Percentiles rank a stretch among this genome's conserved stretches.
phyloP scores from a whole-genome alignment of 257 asterid species.

The Penstemon eatonii region DNA sequence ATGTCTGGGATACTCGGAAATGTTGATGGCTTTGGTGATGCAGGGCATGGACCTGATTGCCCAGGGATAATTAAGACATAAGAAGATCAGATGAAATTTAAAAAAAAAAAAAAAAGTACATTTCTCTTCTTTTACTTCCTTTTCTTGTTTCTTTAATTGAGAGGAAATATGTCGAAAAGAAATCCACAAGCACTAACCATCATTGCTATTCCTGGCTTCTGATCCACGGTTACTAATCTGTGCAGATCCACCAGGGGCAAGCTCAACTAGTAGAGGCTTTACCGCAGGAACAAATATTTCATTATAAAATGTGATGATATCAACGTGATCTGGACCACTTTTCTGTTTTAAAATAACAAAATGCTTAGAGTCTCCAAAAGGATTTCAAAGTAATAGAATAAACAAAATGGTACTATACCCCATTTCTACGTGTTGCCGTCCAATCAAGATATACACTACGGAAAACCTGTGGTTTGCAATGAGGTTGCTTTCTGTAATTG shows the following conservation, averaged over 20 bases:
- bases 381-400: conserved; percentile 5
- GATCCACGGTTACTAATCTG: conserved; percentile 48
- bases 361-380: conserved; percentile 24
- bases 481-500: conserved; percentile 71
- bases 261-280: conserved; percentile 89
- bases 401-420: conserved; percentile 46
- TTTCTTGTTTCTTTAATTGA: conserved; percentile 3
- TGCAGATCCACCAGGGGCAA: conserved; percentile 67
- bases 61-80: conserved; percentile 14
- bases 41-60: conserved; percentile 61
- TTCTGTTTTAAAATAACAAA: conserved; percentile 52
- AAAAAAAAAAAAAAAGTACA: background rate
- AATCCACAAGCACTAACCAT: conserved; percentile 48
- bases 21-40: conserved; percentile 78
- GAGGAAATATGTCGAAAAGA: background rate
- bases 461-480: conserved; percentile 67
- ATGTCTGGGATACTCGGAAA: conserved; percentile 98
- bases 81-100: conserved; percentile 7
- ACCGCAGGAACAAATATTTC: conserved; percentile 83
- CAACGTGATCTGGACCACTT: conserved; percentile 81
- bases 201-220: conserved; percentile 48
- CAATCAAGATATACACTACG: conserved; percentile 62
- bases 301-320: conserved; percentile 91
- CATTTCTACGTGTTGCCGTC: conserved; percentile 47
- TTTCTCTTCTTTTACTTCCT: conserved; percentile 13